Conservation (phyloP, 495 filamentous ascomycete genomes). For the Pyrenula massariospora region DNA sequence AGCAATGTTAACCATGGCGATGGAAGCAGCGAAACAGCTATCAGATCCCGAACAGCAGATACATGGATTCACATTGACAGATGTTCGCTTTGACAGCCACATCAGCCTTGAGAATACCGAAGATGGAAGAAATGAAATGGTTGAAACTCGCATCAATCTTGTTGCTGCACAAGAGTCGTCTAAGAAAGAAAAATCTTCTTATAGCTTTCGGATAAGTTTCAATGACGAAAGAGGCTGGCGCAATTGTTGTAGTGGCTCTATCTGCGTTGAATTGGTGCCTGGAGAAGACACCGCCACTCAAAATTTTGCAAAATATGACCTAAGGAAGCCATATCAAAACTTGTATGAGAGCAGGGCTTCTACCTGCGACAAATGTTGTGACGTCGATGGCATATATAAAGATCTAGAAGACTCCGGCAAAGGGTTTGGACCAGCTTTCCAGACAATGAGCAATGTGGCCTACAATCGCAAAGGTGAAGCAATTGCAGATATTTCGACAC, state of each 20-base stretch:
- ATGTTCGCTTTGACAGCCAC: conserved; percentile 19
- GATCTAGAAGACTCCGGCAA: conserved; percentile 10
- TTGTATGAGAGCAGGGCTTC: background rate
- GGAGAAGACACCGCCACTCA: background rate
- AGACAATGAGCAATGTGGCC: conserved; percentile 6
- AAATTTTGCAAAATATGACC: background rate
- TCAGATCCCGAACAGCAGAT: conserved; percentile 10
- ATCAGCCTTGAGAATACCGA: conserved; percentile 18
- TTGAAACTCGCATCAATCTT: background rate
- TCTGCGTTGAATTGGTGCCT: conserved; percentile 10
- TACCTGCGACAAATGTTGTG: background rate
- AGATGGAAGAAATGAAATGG: too few relatives aligned
- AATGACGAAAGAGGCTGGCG: conserved; percentile 9
- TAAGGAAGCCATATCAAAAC: background rate
- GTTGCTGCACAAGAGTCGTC: conserved; percentile 14
- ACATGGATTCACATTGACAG: conserved; percentile 17
- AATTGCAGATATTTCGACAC: conserved; percentile 11
- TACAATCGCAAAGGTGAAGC: conserved; percentile 10
- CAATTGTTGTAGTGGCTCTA: conserved; percentile 16
- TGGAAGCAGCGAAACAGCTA: conserved; percentile 18
- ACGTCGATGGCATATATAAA: background rate
- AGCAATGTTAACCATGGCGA: conserved; percentile 20
- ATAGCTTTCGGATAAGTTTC: background rate
- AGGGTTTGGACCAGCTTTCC: conserved; percentile 13
- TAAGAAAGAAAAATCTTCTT: conserved; percentile 8